Conservation (phyloP, 177 flowering plant genomes). For the Vitis hybrid region DNA sequence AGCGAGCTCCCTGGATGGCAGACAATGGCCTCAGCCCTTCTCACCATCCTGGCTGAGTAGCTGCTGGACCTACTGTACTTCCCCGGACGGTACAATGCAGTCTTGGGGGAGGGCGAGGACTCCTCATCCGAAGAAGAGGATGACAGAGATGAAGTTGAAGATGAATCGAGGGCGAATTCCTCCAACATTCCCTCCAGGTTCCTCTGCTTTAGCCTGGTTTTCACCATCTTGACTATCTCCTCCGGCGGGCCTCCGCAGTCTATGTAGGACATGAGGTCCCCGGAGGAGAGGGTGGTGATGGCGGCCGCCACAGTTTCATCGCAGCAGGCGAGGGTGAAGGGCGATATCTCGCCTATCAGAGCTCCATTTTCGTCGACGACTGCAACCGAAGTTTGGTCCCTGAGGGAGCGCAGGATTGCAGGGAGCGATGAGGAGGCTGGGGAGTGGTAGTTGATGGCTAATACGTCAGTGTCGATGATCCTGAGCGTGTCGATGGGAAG, state of each 20-base stretch:
- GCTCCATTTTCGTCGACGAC: slow-evolving; percentile 54
- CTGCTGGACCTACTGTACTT: slow-evolving; percentile 45
- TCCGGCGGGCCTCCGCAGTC: slow-evolving; percentile 86
- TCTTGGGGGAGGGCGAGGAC: slow-evolving; percentile 14
- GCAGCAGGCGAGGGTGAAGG: slow-evolving; percentile 63
- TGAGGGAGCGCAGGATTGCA: slow-evolving; percentile 44
- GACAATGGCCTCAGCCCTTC: slow-evolving; percentile 78
- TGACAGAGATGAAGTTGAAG: slow-evolving; percentile 10
- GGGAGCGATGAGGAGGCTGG: slow-evolving; percentile 54
- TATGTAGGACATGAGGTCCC: slow-evolving; percentile 83
- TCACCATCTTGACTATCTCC: slow-evolving; percentile 50
- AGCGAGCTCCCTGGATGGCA: slow-evolving; percentile 77
- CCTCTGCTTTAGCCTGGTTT: slow-evolving; percentile 47
- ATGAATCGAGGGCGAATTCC: slow-evolving; percentile 16
- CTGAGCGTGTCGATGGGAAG: slow-evolving; percentile 58
- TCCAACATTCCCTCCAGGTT: slow-evolving; percentile 46
- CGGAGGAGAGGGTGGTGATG: slow-evolving; percentile 67
- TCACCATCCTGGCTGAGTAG: slow-evolving; percentile 63
- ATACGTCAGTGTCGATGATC: slow-evolving; percentile 41
- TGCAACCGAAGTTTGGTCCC: slow-evolving; percentile 70
- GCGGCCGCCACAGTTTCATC: slow-evolving; percentile 80
- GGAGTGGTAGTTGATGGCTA: slow-evolving; percentile 50
- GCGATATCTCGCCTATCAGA: slow-evolving; percentile 85
- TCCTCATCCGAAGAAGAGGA: slow-evolving; percentile 64
- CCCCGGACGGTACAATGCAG: slow-evolving; percentile 16